phyloP scores from a whole-genome alignment of 352 stramenopile species.

The Pilasporangium apinafurcum region DNA sequence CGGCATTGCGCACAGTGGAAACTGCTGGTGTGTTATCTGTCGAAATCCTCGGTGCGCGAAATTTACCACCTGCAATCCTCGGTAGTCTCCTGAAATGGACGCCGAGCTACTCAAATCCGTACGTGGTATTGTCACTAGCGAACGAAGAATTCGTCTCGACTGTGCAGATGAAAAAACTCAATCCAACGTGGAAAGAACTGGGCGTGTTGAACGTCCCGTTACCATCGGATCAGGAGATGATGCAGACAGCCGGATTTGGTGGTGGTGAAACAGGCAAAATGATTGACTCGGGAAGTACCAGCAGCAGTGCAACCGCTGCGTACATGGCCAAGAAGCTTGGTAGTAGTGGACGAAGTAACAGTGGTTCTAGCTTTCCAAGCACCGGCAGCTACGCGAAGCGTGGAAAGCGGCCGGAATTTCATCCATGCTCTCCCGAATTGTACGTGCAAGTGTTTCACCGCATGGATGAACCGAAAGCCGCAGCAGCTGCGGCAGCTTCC shows the following conservation, averaged over 20 bases:
- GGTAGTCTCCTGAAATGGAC: conserved; percentile 67
- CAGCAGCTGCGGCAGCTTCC: conserved; percentile 1
- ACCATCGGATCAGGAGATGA: conserved; percentile 46
- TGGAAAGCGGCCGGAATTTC: conserved; percentile 24
- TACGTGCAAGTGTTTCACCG: conserved; percentile 58
- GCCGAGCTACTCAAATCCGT: conserved; percentile 60
- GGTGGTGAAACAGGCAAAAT: conserved; percentile 11
- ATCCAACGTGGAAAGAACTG: conserved; percentile 65
- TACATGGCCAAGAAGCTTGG: conserved; percentile 10
- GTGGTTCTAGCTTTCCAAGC: no score
- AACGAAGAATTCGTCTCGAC: conserved; percentile 48
- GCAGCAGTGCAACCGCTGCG: conserved; percentile 2
- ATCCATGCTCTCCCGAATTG: conserved; percentile 50
- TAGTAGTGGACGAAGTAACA: conserved; percentile 7
- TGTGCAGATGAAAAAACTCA: conserved; percentile 38
- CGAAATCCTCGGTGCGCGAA: conserved; percentile 49
- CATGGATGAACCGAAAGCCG: conserved; percentile 14
- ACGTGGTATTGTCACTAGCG: conserved; percentile 47
- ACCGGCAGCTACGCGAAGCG: no score
- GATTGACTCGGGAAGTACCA: background rate
- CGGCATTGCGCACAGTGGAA: background rate
- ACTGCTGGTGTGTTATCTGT: conserved; percentile 44
- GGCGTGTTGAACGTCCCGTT: conserved; percentile 41
- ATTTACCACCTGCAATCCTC: conserved; percentile 48
- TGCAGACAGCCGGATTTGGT: conserved; percentile 28